These are phyloP conservation scores for Lagenaria siceraria DNA, from an alignment of 306 rosid species.

Conservation along the genomic window DNA sequence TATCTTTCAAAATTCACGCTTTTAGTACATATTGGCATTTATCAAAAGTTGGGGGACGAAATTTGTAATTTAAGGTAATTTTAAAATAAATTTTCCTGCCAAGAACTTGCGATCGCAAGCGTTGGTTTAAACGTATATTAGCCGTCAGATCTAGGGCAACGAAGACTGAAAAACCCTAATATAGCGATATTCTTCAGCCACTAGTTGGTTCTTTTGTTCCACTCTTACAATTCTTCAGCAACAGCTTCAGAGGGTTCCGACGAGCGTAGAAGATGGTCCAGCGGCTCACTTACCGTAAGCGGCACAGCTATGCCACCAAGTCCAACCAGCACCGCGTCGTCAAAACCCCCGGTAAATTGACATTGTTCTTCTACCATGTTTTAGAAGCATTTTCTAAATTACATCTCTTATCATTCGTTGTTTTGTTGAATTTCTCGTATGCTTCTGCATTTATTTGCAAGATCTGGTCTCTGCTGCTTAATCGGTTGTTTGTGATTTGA, in stretches of 20 bases:
- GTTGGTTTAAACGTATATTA: background rate
- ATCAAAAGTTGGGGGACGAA: too few relatives aligned
- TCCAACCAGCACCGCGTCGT: constrained; percentile 81
- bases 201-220: rapidly evolving
- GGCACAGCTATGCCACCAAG: constrained; percentile 84
- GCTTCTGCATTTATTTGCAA: background rate
- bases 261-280: constrained; percentile 48
- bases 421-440: background rate
- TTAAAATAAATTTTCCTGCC: too few relatives aligned
- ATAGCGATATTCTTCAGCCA: background rate
- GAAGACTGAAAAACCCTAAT: background rate
- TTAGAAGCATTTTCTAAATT: background rate
- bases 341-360: constrained; percentile 63
- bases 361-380: background rate
- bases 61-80: too few relatives aligned
- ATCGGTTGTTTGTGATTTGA: background rate
- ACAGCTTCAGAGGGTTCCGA: background rate
- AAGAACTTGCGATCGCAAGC: background rate
- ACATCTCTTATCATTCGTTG: background rate
- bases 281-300: constrained; percentile 66
- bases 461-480: background rate
- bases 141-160: constrained; percentile 41
- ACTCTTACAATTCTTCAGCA: background rate
- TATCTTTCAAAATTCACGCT: too few relatives aligned
- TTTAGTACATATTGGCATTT: too few relatives aligned